Conservation (phyloP, 2,329 filamentous ascomycete genomes). For the Neobulgaria alba region DNA sequence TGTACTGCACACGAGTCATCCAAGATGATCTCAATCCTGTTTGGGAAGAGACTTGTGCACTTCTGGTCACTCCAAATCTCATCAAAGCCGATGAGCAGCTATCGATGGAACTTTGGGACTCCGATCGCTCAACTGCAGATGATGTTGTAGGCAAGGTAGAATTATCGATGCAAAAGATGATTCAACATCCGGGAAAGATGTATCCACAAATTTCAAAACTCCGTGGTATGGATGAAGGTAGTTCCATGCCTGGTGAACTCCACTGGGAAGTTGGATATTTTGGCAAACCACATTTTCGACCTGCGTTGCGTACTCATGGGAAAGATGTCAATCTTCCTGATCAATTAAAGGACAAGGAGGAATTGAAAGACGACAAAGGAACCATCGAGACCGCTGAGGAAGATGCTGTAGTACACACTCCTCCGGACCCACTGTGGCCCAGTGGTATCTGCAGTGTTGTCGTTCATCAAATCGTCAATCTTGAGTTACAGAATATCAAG, state of each 20-base stretch:
- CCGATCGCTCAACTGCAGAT: conserved; percentile 82
- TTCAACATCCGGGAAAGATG: conserved; percentile 89
- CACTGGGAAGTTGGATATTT: conserved; percentile 97
- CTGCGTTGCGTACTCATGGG: conserved; percentile 77
- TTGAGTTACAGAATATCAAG: conserved; percentile 86
- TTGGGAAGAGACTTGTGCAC: conserved; percentile 79
- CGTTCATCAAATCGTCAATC: conserved; percentile 89
- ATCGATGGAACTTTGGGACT: conserved; percentile 93
- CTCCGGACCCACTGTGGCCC: conserved; percentile 93
- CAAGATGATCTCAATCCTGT: conserved; percentile 89
- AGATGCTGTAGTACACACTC: conserved; percentile 80
- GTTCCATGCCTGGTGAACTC: conserved; percentile 83
- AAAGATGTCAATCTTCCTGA: conserved; percentile 71
- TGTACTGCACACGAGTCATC: conserved; percentile 95
- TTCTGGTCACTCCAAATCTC: conserved; percentile 80
- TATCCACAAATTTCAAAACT: conserved; percentile 82
- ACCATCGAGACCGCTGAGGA: conserved; percentile 63
- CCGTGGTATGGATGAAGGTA: conserved; percentile 72
- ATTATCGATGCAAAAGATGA: conserved; percentile 87
- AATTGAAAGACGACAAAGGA: conserved; percentile 84
- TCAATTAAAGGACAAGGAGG: conserved; percentile 62
- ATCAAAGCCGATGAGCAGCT: conserved; percentile 92
- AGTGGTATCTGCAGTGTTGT: conserved; percentile 81
- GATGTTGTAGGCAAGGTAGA: conserved; percentile 95
- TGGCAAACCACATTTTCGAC: conserved; percentile 78